These are phyloP conservation scores for Rhypophila decipiens DNA, from an alignment of 495 filamentous ascomycete species.

Conservation along the genomic window DNA sequence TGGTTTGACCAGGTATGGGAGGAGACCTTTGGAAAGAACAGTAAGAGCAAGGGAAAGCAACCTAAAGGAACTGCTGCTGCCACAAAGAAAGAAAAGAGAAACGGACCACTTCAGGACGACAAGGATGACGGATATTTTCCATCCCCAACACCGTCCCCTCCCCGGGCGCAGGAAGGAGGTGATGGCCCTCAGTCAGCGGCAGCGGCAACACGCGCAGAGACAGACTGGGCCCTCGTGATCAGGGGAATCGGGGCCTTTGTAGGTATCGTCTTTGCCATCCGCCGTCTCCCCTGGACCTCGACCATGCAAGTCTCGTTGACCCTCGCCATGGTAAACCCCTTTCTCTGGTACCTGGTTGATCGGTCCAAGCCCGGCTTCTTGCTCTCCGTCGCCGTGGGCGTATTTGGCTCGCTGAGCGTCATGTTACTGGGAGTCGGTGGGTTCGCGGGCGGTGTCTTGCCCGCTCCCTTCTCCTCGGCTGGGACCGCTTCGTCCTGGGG, in stretches of 20 bases:
- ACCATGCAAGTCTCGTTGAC: slow-evolving; percentile 88
- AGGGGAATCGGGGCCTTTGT: slow-evolving; percentile 89
- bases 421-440: slow-evolving; percentile 65
- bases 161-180: background rate
- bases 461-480: slow-evolving; percentile 37
- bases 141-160: too few relatives aligned
- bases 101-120: background rate
- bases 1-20: slow-evolving; percentile 70
- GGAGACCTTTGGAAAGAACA: slow-evolving; percentile 19
- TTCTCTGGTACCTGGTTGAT: slow-evolving; percentile 94
- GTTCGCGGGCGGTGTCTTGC: too few relatives aligned
- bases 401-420: slow-evolving; percentile 66
- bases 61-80: background rate
- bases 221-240: slow-evolving; percentile 76
- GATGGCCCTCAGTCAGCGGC: slow-evolving; percentile 2
- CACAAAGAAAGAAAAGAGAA: background rate
- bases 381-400: slow-evolving; percentile 62
- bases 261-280: slow-evolving; percentile 94
- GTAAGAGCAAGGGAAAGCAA: slow-evolving; percentile 7
- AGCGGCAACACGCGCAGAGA: slow-evolving; percentile 16
- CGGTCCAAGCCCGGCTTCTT: slow-evolving; percentile 78
- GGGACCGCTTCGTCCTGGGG: background rate
- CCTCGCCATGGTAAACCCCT: slow-evolving; percentile 85
- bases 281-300: slow-evolving; percentile 86
- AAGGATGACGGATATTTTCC: too few relatives aligned